Evolutionary conservation across 108 stramenopile genomes (phyloP).

Genomic region (Nitzschia putrida): DNA sequence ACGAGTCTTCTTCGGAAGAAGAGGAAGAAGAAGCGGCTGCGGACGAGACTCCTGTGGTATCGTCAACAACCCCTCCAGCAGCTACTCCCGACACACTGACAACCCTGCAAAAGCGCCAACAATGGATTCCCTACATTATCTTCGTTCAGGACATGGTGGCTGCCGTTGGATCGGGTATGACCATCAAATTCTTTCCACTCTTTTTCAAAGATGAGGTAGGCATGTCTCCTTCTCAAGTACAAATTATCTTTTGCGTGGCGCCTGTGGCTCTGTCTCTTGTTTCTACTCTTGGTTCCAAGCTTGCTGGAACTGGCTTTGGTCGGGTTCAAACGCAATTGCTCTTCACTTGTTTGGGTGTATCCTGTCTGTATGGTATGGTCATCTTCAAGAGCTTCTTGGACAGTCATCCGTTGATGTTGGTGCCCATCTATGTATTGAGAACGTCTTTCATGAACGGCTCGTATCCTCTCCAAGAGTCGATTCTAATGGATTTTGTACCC

Average conservation of each 20-base stretch:
- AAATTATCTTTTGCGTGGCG: constrained; percentile 50
- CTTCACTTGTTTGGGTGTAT: constrained; percentile 34
- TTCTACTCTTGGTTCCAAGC: constrained; percentile 19
- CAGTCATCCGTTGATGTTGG: constrained; percentile 35
- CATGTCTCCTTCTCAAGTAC: constrained; percentile 60
- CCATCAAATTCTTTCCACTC: constrained; percentile 81
- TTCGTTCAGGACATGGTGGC: constrained; percentile 47
- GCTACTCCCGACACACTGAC: background rate
- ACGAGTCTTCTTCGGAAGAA: constrained; percentile 31
- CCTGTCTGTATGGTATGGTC: constrained; percentile 50
- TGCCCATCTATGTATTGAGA: constrained; percentile 59
- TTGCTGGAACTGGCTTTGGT: constrained; percentile 32
- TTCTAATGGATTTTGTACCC: constrained; percentile 72
- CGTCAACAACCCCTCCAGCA: background rate
- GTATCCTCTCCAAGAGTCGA: constrained; percentile 53
- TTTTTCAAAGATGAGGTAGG: constrained; percentile 76
- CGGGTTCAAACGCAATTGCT: constrained; percentile 56
- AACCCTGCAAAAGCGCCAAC: constrained; percentile 25
- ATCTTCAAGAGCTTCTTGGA: constrained; percentile 47
- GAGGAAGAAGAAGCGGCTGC: constrained; percentile 1
- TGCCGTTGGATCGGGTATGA: constrained; percentile 72
- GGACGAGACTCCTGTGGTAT: background rate
- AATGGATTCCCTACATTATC: constrained; percentile 59
- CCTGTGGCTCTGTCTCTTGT: constrained; percentile 39
- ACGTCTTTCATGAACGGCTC: constrained; percentile 62